These are phyloP conservation scores for Wickerhamiella parazyma DNA, from an alignment of 805 yeast genomes.

Conservation along the genomic window DNA sequence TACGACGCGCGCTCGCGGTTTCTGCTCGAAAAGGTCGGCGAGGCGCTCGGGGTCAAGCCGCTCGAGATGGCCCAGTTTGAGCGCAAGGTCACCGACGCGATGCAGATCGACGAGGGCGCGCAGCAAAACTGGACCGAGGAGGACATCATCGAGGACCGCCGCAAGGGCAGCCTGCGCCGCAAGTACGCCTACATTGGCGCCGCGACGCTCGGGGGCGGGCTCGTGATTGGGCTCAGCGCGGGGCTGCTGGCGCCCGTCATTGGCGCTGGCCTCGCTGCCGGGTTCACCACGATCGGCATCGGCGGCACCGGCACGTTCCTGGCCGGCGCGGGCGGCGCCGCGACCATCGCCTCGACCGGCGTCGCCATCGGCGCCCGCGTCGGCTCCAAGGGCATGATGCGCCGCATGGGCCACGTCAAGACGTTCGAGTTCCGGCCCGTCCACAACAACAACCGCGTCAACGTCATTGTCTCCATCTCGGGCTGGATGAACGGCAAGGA, in stretches of 20 bases:
- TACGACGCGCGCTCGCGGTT: conserved; percentile 86
- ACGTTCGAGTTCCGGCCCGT: conserved; percentile 90
- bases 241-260: conserved; percentile 95
- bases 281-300: conserved; percentile 86
- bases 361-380: conserved; percentile 82
- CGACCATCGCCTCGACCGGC: conserved; percentile 84
- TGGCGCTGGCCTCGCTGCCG: conserved; percentile 98
- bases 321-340: conserved; percentile 95
- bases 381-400: conserved; percentile 72
- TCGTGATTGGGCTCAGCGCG: conserved; percentile 87
- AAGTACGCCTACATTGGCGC: conserved; percentile 79
- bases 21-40: conserved; percentile 55
- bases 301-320: conserved; percentile 85
- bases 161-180: conserved; percentile 49
- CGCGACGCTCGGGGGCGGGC: conserved; percentile 92
- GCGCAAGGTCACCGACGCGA: conserved; percentile 73
- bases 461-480: conserved; percentile 73
- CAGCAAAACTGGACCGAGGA: conserved; percentile 66
- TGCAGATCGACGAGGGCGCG: conserved; percentile 74
- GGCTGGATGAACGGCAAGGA: conserved; percentile 96
- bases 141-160: conserved; percentile 53
- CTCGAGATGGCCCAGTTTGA: conserved; percentile 81
- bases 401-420: conserved; percentile 79
- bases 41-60: conserved; percentile 40
- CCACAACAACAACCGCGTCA: conserved; percentile 80